These are phyloP conservation scores for Pseudocercospora crystallina DNA, from an alignment of 2,329 filamentous ascomycete species.

Conservation along the genomic window DNA sequence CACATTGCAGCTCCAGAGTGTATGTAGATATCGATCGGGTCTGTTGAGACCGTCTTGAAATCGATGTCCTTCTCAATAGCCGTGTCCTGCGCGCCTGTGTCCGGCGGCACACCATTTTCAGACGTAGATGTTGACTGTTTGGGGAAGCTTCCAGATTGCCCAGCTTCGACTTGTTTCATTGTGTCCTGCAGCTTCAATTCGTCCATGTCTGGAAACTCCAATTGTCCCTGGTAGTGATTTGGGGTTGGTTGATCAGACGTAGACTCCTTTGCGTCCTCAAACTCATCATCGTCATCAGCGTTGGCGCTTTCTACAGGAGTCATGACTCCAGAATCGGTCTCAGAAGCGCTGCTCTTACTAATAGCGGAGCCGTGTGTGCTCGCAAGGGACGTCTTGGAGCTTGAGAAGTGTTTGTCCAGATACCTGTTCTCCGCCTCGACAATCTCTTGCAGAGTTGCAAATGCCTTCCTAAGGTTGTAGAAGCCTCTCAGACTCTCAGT, in stretches of 20 bases:
- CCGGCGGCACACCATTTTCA: neutral
- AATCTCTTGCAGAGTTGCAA: constrained; percentile 75
- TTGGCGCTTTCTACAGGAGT: constrained; percentile 19
- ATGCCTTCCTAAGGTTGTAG: constrained; percentile 88
- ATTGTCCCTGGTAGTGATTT: constrained; percentile 48
- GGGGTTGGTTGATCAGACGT: constrained; percentile 49
- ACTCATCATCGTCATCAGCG: constrained; percentile 50
- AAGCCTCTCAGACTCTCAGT: constrained; percentile 90
- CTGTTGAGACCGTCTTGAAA: constrained; percentile 61
- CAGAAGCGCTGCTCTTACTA: constrained; percentile 5
- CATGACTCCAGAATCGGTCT: constrained; percentile 18
- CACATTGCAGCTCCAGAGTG: constrained; percentile 87
- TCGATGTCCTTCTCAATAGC: constrained; percentile 52
- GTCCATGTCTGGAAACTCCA: constrained; percentile 35
- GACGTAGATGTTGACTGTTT: neutral
- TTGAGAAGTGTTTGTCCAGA: constrained; percentile 38
- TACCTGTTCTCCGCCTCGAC: constrained; percentile 70
- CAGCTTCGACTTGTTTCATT: constrained; percentile 5
- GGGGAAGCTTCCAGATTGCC: neutral
- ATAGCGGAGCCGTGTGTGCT: neutral
- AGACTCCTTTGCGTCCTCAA: constrained; percentile 58
- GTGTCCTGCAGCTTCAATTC: constrained; percentile 29
- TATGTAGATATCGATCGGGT: constrained; percentile 81
- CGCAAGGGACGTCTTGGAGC: constrained; percentile 1
- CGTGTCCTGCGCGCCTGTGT: constrained; percentile 1